Base-by-base conservation (phyloP, 306 rosid species). In the Vachellia collinsii region DNA sequence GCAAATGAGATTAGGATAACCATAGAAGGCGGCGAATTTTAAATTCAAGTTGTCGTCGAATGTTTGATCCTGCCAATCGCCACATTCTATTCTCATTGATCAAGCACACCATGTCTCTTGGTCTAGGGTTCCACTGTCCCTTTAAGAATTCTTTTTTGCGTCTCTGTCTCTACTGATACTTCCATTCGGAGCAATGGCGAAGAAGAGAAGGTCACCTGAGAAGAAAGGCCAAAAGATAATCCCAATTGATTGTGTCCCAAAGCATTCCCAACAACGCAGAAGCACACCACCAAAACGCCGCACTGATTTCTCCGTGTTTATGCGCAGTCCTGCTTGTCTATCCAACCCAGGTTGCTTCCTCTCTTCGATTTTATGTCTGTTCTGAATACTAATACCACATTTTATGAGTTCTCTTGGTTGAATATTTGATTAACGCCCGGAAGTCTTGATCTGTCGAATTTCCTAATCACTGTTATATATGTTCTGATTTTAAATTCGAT, bases 261-360 rank as follows among this genome's bases (percentile, higher is more conserved):
- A 81, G 16, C 77, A 79, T 70, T 85, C 84, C 81, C 87, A 83
- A 58, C 84, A 88, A 53, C 91, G 38, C 3, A 53, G 77, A 74
- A 74, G 77, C 17, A 37, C 77, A 37, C 66, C 66, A n/a, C 66
- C 77, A 29, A 74, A 80, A 77, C 89, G 89, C 78, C 89, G 89
- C 86, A 83, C 86, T 61, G 86, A 86, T 83, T 86, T 86, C 80
- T 86, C 86, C 8, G 50, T 80, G 4, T 86, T 86, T 46, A 47
- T 25, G 5, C 72, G 73, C 65, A 22, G 34, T 54, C 74, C 83
- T 3, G 77, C 78, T 43, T 77, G 86, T 17, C 51, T 85, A 50
- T 75, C 81, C 62, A 85, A 70, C 44, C 79, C 62, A 23, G 78
- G 67, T 74, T 64, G 11, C 58, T 13, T 65, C 64, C 70, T 76